Base-by-base conservation (phyloP, 2,329 filamentous ascomycete species). In the Penicillium hordei region DNA sequence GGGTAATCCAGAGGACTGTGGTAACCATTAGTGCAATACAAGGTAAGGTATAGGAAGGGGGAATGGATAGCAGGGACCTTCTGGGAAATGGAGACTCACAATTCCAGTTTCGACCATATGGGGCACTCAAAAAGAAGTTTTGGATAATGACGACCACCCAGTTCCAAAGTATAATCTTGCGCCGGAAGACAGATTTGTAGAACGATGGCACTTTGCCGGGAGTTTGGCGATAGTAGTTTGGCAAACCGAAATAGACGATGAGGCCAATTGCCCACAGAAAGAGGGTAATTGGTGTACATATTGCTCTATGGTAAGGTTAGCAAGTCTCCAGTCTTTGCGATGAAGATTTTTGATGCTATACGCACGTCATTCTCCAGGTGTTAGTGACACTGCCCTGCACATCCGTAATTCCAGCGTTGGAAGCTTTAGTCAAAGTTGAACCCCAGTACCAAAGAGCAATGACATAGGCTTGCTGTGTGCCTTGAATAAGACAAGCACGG, bases 381-480 rank as follows among this genome's bases (percentile, higher is more conserved):
- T 77, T 75, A 5, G 74, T 76, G 44, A 79, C 72, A 33, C 59
- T 60, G 0, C 72, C 62, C 55, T 76, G 71, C 29, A 69, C 64
- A 59, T 72, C 68, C 1, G 75, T 68, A 45, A 76, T 67, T 12
- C 79, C 81, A 23, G 73, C 75, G 21, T 76, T 68, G 12, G 76
- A 78, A 1, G 75, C 69, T 52, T 75, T 75, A 15, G 81, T 80
- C 45, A 86, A 76, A 58, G 81, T 77, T 8, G 80, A 80, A 31
- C 86, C 86, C 86, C 86, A 89, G 68, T 84, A 88, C 86, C 86
- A 89, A 13, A 89, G 78, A 7, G 80, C 82, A 25, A 85, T 81
- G 50, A 87, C 80, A 69, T 88, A 89, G 60, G 86, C 76, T 67
- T 89, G 86, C 66, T 88, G 86, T 7, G 85, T 86, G 42, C 86